These are phyloP conservation scores for Paramecium sonneborni DNA, from an alignment of 73 alveolate species.

Conservation along the genomic window DNA sequence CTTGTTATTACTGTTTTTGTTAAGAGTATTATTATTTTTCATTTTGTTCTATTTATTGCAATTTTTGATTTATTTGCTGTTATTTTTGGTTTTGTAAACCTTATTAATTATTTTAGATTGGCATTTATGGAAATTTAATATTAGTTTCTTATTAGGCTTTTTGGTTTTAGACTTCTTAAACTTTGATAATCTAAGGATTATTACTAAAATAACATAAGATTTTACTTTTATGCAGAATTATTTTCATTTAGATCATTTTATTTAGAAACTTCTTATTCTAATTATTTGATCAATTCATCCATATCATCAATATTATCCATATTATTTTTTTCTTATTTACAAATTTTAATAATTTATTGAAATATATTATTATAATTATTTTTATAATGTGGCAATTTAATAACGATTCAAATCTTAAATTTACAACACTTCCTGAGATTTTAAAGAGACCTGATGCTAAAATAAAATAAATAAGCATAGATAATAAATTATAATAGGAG, in stretches of 20 bases:
- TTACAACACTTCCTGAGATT: conserved; percentile 29
- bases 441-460: conserved; percentile 25
- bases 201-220: not conserved
- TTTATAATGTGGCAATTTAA: conserved; percentile 19
- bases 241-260: not conserved
- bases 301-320: too few relatives aligned
- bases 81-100: not conserved
- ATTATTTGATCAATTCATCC: not conserved
- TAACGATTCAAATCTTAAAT: not conserved
- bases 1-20: not conserved
- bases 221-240: not conserved
- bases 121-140: too few relatives aligned
- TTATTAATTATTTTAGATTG: not conserved
- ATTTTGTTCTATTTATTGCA: not conserved
- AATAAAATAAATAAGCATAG: not conserved
- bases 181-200: not conserved
- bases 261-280: not conserved
- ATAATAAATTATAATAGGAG: not conserved
- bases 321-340: too few relatives aligned
- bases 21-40: not conserved
- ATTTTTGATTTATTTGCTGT: not conserved
- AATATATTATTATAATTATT: not conserved
- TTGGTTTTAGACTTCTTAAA: not conserved
- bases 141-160: not conserved
- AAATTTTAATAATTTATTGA: not conserved